Percentiles rank a stretch among this genome's conserved stretches.
Evolutionary conservation across 306 rosid genomes (phyloP).

Genomic region (Prunus armeniaca): DNA sequence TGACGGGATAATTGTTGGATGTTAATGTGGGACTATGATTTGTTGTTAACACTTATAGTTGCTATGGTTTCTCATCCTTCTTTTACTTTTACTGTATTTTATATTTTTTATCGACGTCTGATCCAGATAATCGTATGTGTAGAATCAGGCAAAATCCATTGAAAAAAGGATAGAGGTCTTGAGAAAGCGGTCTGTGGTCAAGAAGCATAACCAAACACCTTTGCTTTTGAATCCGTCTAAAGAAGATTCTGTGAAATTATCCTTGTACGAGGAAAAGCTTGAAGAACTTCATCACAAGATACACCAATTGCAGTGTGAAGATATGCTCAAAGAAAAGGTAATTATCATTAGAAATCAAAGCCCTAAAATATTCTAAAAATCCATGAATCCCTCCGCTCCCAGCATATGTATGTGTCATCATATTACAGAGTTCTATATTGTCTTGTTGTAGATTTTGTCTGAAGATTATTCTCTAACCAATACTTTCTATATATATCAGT

Average conservation of each 20-base stretch:
- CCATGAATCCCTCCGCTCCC: too few relatives aligned
- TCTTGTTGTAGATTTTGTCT: background rate
- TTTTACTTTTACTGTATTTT: constrained; percentile 2
- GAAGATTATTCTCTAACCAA: background rate
- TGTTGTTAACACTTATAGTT: background rate
- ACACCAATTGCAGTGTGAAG: constrained; percentile 64
- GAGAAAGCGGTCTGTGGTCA: constrained; percentile 34
- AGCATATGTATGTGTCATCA: too few relatives aligned
- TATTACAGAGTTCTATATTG: background rate
- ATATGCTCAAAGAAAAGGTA: constrained; percentile 61
- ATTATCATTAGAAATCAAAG: background rate
- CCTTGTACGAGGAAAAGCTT: constrained; percentile 64
- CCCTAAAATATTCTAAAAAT: background rate
- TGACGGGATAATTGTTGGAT: background rate
- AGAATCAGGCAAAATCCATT: constrained; percentile 60
- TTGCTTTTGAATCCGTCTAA: constrained; percentile 41
- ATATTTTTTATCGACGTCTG: constrained; percentile 24
- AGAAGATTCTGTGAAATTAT: constrained; percentile 36
- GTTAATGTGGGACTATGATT: background rate
- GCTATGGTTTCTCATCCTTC: constrained; percentile 2
- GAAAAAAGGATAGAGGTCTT: constrained; percentile 49
- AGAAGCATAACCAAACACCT: constrained; percentile 33
- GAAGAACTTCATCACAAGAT: constrained; percentile 61
- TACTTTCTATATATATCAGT: background rate
- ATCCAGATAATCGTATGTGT: constrained; percentile 37